Evolutionary conservation across 768 basidiomycete species (phyloP), one percentile per base, ranked within the genome.

Genomic region (Leucocoprinus birnbaumii): DNA sequence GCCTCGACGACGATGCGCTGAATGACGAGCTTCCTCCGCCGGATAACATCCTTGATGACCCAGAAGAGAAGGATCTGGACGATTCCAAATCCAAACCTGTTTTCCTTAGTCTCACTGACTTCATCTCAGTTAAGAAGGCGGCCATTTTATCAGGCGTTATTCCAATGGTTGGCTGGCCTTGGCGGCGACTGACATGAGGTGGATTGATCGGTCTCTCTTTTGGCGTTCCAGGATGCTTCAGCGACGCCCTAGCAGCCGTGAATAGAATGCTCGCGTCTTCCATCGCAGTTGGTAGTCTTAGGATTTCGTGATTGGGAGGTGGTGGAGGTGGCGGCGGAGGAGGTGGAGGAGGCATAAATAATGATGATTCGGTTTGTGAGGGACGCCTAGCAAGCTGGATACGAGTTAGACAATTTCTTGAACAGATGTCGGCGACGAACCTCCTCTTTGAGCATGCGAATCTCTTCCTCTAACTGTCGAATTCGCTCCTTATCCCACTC

Each of bases 81-180:
- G 56, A 46, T 18, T 57, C 53, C 11, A 55, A 48, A 11, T 60
- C 59, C 52, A 44, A 58, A 43, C 49, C 42, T 3, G 86, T 82
- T 66, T 80, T 89, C 58, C 80, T 78, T 48, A 92, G 62, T 46
- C 85, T 75, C 22, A 84, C 86, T 1, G 80, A 86, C 74, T 90
- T 91, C 77, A 92, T 84, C 66, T 92, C 90, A 5, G 71, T 84
- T 58, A 92, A 68, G 62, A 92, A 92, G 1, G 85, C 88, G 0
- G 86, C 86, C 87, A 92, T 90, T 66, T 91, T 88, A 58, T 91
- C 90, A 2, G 85, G 78, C 0, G 87, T 79, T 9, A 92, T 75
- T n/a, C 86, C 86, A 10, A 91, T 74, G 0, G 86, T 83, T 0
- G 89, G 85, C 55, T 80, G 79, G 6, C 85, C 86, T 13, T 78